Evolutionary conservation across 2,329 filamentous ascomycete genomes (phyloP), one percentile per base, ranked within the genome.

Genomic region (Colletotrichum neosansevieriae): DNA sequence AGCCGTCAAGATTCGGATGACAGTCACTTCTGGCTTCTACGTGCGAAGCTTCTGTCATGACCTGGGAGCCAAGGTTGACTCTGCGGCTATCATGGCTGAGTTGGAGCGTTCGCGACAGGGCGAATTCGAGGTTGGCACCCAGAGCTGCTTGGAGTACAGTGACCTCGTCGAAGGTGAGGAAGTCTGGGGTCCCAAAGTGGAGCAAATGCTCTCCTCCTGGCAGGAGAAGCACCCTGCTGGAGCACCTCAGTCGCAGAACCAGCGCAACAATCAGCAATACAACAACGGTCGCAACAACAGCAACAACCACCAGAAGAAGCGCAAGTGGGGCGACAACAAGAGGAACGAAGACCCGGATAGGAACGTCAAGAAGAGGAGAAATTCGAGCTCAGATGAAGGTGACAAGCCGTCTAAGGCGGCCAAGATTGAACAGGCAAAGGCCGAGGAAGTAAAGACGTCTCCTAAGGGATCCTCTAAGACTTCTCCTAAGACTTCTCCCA

Each of bases 11-110:
- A 89, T 99, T 68, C 90, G 92, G 65, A 94, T 99, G 88, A 97
- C 93, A 0, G 95, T 98, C 58, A 94, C 94, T 2, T 97, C 94
- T 0, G 96, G 96, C 44, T 99, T 98, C 84, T 99, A 99, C 79
- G 94, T 99, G 13, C 92, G 96, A 71, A 97, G 92, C 66, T 89
- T 99, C 73, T 94, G 94, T 74, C 94, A 98, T 77, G 96, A 99
- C 75, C 86, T 99, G 3, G 96, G 95, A 21, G 84, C 90, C 72
- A 94, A 93, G 73, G 85, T 98, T 13, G 89, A 88, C 59, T 97
- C 94, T 12, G 89, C 93, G 24, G 96, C 88, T 38, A 85, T 96
- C 72, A 98, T 99, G 95, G 89, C 92, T 21, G 90, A 92, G 73
- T 87, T 99, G 19, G 87, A 92, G 64, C 91, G 96, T 62, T 92